Base-by-base conservation (phyloP, 768 basidiomycete species). In the Ephemerocybe angulata region DNA sequence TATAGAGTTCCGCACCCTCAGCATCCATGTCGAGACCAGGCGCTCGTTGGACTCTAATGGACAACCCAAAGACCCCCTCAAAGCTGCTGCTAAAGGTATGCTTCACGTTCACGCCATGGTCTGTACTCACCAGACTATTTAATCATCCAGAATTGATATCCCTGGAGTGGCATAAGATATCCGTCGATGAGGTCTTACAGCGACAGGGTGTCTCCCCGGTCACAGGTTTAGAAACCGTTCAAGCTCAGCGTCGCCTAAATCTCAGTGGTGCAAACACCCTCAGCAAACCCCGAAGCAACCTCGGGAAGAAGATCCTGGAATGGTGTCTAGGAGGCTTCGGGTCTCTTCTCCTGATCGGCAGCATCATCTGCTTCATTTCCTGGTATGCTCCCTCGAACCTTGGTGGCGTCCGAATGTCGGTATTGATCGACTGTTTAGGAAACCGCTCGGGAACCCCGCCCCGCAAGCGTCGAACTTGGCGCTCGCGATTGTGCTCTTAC, bases 401-500 rank as follows among this genome's bases (percentile, higher is more conserved):
- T n/a, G n/a, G n/a, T n/a, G n/a, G n/a, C n/a, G n/a, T n/a, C n/a
- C n/a, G n/a, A n/a, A n/a, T n/a, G n/a, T n/a, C n/a, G n/a, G n/a
- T n/a, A n/a, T n/a, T n/a, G n/a, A n/a, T n/a, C n/a, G n/a, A n/a
- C n/a, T n/a, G n/a, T n/a, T n/a, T 56, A 82, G 82, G 82, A 78
- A 77, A 67, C 85, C 85, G 0, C 73, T 86, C 13, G 84, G 84
- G 2, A 72, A 80, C 29, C 79, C 81, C 1, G 62, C 74, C 46
- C 84, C 85, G 7, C 62, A 70, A 11, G 72, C 72, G 0, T 76
- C 83, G 13, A 85, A 86, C 60, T 73, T 87, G 24, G 85, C 83
- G 7, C 72, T 86, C 4, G 84, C 83, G 1, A 67, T 86, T 30
- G 76, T 86, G 12, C 73, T 87, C 7, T 67, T 80, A 17, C 59